These are phyloP conservation scores for Avena atlantica DNA, from an alignment of 176 grass and related monocot species.

Conservation along the genomic window DNA sequence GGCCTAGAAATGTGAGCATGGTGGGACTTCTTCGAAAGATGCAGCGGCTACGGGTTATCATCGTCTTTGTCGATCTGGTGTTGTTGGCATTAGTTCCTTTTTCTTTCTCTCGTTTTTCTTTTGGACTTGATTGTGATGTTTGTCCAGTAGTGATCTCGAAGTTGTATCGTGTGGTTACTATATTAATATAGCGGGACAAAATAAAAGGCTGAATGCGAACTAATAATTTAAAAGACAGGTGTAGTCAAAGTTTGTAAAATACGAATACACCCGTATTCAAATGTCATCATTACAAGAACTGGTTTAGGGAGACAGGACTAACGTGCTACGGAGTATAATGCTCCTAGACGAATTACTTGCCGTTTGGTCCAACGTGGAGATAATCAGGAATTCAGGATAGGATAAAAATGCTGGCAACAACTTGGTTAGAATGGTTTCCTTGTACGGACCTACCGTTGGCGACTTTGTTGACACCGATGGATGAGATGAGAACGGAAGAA, in stretches of 20 bases:
- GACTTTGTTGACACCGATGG: conserved; percentile 20
- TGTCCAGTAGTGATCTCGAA: too few species aligned
- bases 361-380: conserved; percentile 5
- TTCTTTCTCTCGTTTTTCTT: too few species aligned
- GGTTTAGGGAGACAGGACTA: background rate
- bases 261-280: background rate
- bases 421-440: conserved; percentile 15
- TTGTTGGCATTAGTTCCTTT: too few species aligned
- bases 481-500: background rate
- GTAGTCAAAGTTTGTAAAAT: background rate
- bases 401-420: background rate
- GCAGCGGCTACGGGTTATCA: too few species aligned
- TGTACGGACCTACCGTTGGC: background rate
- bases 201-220: background rate
- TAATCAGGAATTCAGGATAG: background rate
- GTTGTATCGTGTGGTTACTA: too few species aligned
- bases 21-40: too few species aligned
- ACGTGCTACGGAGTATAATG: too few species aligned
- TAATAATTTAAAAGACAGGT: background rate
- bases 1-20: too few species aligned
- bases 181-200: background rate
- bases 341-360: background rate
- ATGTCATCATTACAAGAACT: background rate
- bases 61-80: too few species aligned
- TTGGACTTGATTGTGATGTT: too few species aligned